Conservation (phyloP, 2,329 filamentous ascomycete species). For the Scleromitrula shiraiana region DNA sequence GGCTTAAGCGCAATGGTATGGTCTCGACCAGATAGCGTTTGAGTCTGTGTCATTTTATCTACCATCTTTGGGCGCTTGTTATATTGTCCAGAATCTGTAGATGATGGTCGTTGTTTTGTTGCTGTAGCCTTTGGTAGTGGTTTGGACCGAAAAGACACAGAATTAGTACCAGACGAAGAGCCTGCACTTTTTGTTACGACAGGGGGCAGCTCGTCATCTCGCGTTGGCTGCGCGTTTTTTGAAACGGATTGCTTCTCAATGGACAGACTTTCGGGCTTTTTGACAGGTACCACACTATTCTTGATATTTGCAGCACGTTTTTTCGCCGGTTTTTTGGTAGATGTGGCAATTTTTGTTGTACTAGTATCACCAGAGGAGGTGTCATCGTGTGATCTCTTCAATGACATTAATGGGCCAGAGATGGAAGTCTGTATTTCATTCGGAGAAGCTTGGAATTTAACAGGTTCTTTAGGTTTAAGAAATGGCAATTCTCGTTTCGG, state of each 20-base stretch:
- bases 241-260: neutral
- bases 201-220: conserved; percentile 15
- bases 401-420: neutral
- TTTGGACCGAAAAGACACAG: neutral
- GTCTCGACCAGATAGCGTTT: conserved; percentile 16
- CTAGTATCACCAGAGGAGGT: neutral
- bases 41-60: conserved; percentile 26
- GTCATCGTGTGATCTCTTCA: neutral
- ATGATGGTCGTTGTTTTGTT: conserved; percentile 14
- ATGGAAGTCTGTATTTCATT: neutral
- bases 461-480: conserved; percentile 8
- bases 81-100: neutral
- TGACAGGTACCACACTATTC: neutral
- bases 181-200: conserved; percentile 17
- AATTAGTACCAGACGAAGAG: conserved; percentile 4
- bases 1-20: conserved; percentile 8
- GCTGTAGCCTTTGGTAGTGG: conserved; percentile 18
- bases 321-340: neutral
- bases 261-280: neutral
- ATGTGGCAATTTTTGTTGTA: neutral
- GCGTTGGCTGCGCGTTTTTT: neutral
- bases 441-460: neutral
- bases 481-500: conserved; percentile 26
- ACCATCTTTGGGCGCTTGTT: conserved; percentile 26
- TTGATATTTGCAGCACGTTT: neutral